Percentiles rank a stretch among this genome's conserved stretches.
Conservation (phyloP, 495 filamentous ascomycete species). For the Astrothelium subdiscretum region DNA sequence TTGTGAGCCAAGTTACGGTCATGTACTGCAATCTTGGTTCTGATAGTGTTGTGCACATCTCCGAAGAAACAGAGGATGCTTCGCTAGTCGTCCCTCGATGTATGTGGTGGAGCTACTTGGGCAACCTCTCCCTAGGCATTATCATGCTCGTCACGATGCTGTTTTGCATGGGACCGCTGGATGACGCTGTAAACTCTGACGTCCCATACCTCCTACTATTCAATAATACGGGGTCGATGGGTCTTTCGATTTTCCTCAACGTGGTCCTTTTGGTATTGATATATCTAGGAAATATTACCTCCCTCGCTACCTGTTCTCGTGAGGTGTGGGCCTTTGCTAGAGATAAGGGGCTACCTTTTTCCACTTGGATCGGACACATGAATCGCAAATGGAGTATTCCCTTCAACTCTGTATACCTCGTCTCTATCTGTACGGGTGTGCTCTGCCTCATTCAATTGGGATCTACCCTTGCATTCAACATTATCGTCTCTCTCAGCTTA, state of each 20-base stretch:
- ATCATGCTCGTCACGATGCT: slow-evolving; percentile 25
- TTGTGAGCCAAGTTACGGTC: slow-evolving; percentile 30
- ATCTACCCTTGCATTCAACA: slow-evolving; percentile 22
- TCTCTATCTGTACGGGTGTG: slow-evolving; percentile 8
- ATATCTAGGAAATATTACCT: slow-evolving; percentile 19
- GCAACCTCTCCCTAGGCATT: slow-evolving; percentile 19
- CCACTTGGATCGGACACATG: slow-evolving; percentile 29
- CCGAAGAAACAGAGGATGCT: slow-evolving; percentile 25
- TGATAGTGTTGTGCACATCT: slow-evolving; percentile 17
- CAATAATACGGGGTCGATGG: slow-evolving; percentile 19
- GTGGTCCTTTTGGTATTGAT: slow-evolving; percentile 22
- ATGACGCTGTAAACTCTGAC: slow-evolving; percentile 13
- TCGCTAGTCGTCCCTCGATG: slow-evolving; percentile 17
- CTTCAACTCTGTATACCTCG: slow-evolving; percentile 24
- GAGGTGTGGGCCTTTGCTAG: slow-evolving; percentile 23
- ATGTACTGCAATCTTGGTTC: slow-evolving; percentile 27
- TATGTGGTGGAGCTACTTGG: slow-evolving; percentile 19
- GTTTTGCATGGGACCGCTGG: slow-evolving; percentile 21
- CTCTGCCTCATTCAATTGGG: slow-evolving; percentile 26
- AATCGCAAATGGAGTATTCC: slow-evolving; percentile 20
- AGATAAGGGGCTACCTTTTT: slow-evolving; percentile 33
- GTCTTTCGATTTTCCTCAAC: slow-evolving; percentile 16
- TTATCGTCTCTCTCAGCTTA: slow-evolving; percentile 16
- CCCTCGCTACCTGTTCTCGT: slow-evolving; percentile 27
- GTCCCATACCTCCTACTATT: slow-evolving; percentile 20